Base-by-base conservation (phyloP, 257 asterid genomes). In the Osmanthus fragrans region DNA sequence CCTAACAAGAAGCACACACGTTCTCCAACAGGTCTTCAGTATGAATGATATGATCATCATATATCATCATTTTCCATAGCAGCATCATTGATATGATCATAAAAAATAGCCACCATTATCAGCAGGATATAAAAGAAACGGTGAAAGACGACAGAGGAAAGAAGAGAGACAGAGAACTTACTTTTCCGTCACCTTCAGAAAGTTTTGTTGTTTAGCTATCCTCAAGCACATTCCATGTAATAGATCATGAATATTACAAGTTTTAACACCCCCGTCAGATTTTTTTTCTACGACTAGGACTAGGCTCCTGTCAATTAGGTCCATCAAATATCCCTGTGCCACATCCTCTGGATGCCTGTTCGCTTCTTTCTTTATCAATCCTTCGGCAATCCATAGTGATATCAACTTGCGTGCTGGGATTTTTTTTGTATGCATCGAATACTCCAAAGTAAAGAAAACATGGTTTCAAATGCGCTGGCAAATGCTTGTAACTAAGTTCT, bases 371-470 rank as follows among this genome's bases (percentile, higher is more conserved):
- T 54, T 29, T 58, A 87, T 19, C 11, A 82, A 77, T 10, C 88
- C 88, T 80, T 80, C 84, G 0, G 80, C 84, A 4, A 69, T 69
- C 90, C 86, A 84, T 6, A 79, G 36, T 5, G 72, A 33, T 25
- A 58, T 67, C 80, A 84, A 74, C 56, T 67, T 49, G 3, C 27
- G 32, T 1, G 66, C 79, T 16, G 33, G 36, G 34, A 84, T 84
- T 37, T 84, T 84, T 25, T 49, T 16, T n/a, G 19, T 77, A 34
- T 71, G 72, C 74, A 5, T 58, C 60, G 45, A 79, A 84, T 3
- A 69, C 67, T 63, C 73, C 84, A 54, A 81, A 78, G 54, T 81
- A 86, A 30, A 86, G 82, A 25, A 86, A 75, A 49, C 86, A 81
- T 3, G 73, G 77, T 77, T 79, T 84, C 49, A 81, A 45, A 66